Base-by-base conservation (phyloP, 2,329 filamentous ascomycete genomes). In the Alternaria longipes region DNA sequence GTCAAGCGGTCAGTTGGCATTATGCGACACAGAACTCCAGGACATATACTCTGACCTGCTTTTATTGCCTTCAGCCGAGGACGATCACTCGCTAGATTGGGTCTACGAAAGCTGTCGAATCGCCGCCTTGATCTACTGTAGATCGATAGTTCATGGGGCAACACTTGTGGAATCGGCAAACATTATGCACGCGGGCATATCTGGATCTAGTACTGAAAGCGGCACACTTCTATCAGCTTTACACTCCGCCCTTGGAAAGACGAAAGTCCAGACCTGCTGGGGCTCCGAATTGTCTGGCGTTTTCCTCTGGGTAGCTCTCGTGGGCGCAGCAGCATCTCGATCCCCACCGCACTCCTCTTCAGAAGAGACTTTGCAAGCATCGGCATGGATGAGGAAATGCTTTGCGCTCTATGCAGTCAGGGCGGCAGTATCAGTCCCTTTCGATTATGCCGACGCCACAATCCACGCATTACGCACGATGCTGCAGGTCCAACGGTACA, bases 41-140 rank as follows among this genome's bases (percentile, higher is more conserved):
- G 65, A 72, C 36, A 70, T 72, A 8, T 74, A 73, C 59, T 57
- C 65, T 1, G 65, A 66, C 3, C 62, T 76, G 18, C 51, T 71
- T 11, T 53, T 44, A 1, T 46, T 59, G 4, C 70, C 65, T 5
- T 67, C 69, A 6, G 56, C 62, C 2, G 62, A 67, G 14, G 44
- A 60, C 8, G 52, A 65, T 3, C 22, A 58, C 3, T 34, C 63
- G 8, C 65, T 64, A 4, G 74, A 77, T 56, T 77, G 74, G 73
- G 55, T 72, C 8, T 74, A 78, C 60, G 74, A 78, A 51, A 68
- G 65, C 32, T 69, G 71, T 44, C 75, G 74, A 18, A 60, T 78
- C 7, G 71, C 76, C 28, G 69, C 73, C 2, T 50, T 75, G 5
- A 73, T 78, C 26, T 76, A 77, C 57, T 72, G 71, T 42, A 67